Percentiles rank a stretch among this genome's conserved stretches.
Evolutionary conservation across 208 protist species (phyloP).

Genomic region (Strigomonas culicis): DNA sequence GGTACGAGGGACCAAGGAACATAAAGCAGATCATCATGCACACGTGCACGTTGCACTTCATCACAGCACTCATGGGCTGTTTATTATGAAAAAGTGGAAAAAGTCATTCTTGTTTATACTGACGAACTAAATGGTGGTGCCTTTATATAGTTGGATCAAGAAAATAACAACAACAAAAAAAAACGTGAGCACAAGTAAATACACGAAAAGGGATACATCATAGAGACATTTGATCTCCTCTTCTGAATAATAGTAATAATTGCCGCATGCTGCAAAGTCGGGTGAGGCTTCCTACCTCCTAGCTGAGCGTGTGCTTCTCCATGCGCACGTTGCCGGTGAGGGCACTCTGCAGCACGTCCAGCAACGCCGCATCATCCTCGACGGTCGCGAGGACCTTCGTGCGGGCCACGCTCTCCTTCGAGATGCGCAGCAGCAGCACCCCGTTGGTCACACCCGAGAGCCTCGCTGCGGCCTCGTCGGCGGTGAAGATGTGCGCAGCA

Average conservation of each 20-base stretch:
- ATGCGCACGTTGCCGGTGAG: conserved; percentile 28
- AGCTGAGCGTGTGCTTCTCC: background rate
- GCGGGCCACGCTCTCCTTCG: conserved; percentile 20
- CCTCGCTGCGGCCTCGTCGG: background rate
- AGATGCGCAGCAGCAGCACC: conserved; percentile 33
- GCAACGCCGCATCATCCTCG: conserved; percentile 18
- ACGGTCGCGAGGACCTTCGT: conserved; percentile 16
- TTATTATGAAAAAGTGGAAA: background rate
- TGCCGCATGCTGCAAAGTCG: background rate
- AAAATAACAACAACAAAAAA: conserved; percentile 9
- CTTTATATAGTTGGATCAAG: background rate
- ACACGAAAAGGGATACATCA: too few relatives aligned
- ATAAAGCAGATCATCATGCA: too few relatives aligned
- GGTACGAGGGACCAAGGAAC: too few relatives aligned
- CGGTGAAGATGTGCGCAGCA: background rate
- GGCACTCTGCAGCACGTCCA: conserved; percentile 21
- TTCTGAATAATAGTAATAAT: background rate
- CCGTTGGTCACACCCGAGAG: background rate
- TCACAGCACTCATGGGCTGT: too few relatives aligned
- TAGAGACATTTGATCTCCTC: too few relatives aligned
- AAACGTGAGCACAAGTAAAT: background rate
- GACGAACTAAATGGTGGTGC: background rate
- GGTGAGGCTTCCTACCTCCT: background rate
- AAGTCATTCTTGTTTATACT: too few relatives aligned
- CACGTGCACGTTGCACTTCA: too few relatives aligned